Evolutionary conservation across 257 asterid genomes (phyloP), one percentile per base, ranked within the genome.

Genomic region (Penstemon eatonii): DNA sequence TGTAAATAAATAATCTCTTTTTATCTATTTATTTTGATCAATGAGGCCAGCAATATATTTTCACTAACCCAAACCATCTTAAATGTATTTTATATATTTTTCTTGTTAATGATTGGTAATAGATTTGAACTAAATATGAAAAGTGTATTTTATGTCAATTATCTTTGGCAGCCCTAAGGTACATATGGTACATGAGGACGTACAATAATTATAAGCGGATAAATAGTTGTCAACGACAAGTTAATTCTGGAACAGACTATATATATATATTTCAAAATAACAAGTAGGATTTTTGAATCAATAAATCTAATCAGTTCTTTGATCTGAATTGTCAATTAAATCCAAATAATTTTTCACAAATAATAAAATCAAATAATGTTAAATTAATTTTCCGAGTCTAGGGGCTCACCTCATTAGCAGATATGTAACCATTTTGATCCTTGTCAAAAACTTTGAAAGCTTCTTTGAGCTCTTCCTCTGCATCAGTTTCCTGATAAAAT

Each of bases 171-270:
- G 6, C 12, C 39, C 25, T 38, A 3, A 15, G 9, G 47, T 1
- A 15, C 15, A 9, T 49, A 66, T 13, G 15, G 60, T 65, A 65
- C 60, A 49, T 46, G 54, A 49, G 12, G 25, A 56, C 9, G 79
- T 74, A 69, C 75, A 69, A 41, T 69, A 12, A 60, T 69, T 19
- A 54, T 69, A 75, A 71, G 75, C 42, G 10, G 41, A 51, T 53
- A 44, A 40, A 8, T 39, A 41, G 59, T 25, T 38, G 59, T 56
- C 60, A 60, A 73, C 45, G 39, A 11, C 6, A 61, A 59, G 33
- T 51, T 49, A 57, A 73, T 19, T 33, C 6, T 11, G 13, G 63
- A 51, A 15, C 5, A 60, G 51, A 8, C n/a, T n/a, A n/a, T 15
- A 2, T 10, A 40, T 41, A 8, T 43, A 9, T 6, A 38, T 65